These are phyloP conservation scores for Tricholoma sp. DNA, from an alignment of 768 basidiomycete genomes.

Conservation along the genomic window DNA sequence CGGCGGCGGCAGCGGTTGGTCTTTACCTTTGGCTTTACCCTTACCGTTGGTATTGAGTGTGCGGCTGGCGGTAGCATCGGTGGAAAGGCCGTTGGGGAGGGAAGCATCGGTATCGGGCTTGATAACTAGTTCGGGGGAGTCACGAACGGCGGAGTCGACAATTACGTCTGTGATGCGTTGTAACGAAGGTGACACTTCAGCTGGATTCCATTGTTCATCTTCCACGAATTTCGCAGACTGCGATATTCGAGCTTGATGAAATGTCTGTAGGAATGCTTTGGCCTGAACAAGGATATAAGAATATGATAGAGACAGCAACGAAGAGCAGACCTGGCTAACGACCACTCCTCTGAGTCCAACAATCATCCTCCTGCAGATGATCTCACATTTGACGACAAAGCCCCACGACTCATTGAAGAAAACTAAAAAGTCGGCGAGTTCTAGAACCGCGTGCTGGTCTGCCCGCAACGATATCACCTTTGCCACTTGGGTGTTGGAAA, in stretches of 20 bases:
- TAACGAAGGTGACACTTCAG: constrained; percentile 59
- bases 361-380: constrained; percentile 85
- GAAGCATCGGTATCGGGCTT: constrained; percentile 18
- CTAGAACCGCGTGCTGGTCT: constrained; percentile 73
- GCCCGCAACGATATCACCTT: constrained; percentile 72
- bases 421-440: constrained; percentile 68
- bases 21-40: constrained; percentile 2
- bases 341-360: constrained; percentile 85
- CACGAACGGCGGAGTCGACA: constrained; percentile 75
- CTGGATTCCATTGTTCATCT: constrained; percentile 90
- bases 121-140: constrained; percentile 65
- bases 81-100: constrained; percentile 6
- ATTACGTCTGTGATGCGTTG: constrained; percentile 74
- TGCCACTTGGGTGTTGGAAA: constrained; percentile 78
- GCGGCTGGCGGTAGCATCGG: constrained; percentile 1
- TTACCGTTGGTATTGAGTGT: constrained; percentile 13
- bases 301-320: constrained; percentile 6
- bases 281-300: constrained; percentile 42
- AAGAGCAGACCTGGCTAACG: constrained; percentile 60
- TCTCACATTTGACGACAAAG: constrained; percentile 87
- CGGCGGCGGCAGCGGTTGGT: neutral
- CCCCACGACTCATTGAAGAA: constrained; percentile 86
- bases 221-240: constrained; percentile 87
- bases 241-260: constrained; percentile 78
- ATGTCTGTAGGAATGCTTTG: constrained; percentile 79